phyloP scores from a whole-genome alignment of 1,139 yeast species.

The Kodamaea sp. region DNA sequence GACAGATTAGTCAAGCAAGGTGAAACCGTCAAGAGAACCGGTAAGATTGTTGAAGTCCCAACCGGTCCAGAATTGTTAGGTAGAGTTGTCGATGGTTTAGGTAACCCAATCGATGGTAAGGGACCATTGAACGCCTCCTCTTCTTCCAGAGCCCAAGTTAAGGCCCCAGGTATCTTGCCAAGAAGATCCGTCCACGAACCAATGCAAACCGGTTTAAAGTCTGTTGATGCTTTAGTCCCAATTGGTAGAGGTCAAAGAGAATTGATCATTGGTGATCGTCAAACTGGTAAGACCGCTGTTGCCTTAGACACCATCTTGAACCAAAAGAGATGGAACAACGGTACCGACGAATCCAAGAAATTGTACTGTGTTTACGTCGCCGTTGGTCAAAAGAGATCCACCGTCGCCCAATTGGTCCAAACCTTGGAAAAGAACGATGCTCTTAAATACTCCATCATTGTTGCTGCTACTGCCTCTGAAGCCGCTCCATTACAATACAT shows the following conservation, averaged over 20 bases:
- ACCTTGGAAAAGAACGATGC: slow-evolving; percentile 98
- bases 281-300: slow-evolving; percentile 99
- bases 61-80: slow-evolving; percentile 98
- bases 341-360: slow-evolving; percentile 93
- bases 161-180: slow-evolving; percentile 99
- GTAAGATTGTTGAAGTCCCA: slow-evolving; percentile 98
- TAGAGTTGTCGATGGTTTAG: slow-evolving; percentile 99
- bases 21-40: slow-evolving; percentile 99
- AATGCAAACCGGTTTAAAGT: slow-evolving; percentile 99
- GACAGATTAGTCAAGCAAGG: slow-evolving; percentile 99
- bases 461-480: slow-evolving; percentile 99
- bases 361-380: slow-evolving; percentile 99
- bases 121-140: slow-evolving; percentile 92
- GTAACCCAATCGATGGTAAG: slow-evolving; percentile 99
- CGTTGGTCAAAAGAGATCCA: slow-evolving; percentile 99
- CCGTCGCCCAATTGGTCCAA: slow-evolving; percentile 99
- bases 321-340: slow-evolving; percentile 98
- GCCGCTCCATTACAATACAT: slow-evolving; percentile 99
- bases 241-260: slow-evolving; percentile 99
- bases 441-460: slow-evolving; percentile 94
- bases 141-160: slow-evolving; percentile 94
- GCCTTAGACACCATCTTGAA: slow-evolving; percentile 97
- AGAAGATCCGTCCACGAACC: slow-evolving; percentile 99
- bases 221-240: slow-evolving; percentile 99
- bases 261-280: slow-evolving; percentile 99